Percentiles rank a stretch among this genome's conserved stretches.
These are phyloP conservation scores for Mycosphaerelloides madeirae DNA, from an alignment of 2,329 filamentous ascomycete genomes.

Conservation along the genomic window DNA sequence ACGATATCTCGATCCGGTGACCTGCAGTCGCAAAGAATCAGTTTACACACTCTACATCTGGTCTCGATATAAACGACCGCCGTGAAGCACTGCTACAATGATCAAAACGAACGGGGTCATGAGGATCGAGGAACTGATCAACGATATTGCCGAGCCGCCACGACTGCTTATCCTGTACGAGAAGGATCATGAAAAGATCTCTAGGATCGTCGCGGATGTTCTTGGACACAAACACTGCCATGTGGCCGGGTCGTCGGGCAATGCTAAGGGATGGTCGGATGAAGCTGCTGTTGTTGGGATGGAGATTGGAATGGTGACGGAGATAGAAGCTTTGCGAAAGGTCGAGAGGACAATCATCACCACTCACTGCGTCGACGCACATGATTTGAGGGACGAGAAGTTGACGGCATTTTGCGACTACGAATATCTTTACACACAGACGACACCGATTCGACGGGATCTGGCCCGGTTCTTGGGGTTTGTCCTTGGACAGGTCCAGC, in stretches of 20 bases:
- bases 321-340: slow-evolving; percentile 54
- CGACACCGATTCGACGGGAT: slow-evolving; percentile 68
- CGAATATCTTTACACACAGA: slow-evolving; percentile 76
- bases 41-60: slow-evolving; percentile 5
- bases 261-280: slow-evolving; percentile 52
- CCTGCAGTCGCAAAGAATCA: slow-evolving; percentile 17
- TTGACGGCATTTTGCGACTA: slow-evolving; percentile 70
- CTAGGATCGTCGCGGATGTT: slow-evolving; percentile 71
- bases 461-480: slow-evolving; percentile 75
- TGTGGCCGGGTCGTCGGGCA: slow-evolving; percentile 52
- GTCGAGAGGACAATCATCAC: slow-evolving; percentile 65
- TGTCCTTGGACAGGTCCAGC: slow-evolving; percentile 71
- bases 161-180: slow-evolving; percentile 59
- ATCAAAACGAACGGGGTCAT: slow-evolving; percentile 25
- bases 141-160: slow-evolving; percentile 29
- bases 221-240: slow-evolving; percentile 64
- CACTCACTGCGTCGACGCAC: slow-evolving; percentile 68
- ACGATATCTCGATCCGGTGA: slow-evolving; percentile 32
- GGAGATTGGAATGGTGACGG: slow-evolving; percentile 52
- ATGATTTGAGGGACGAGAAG: slow-evolving; percentile 52
- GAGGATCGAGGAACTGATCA: slow-evolving; percentile 31
- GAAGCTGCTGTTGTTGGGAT: slow-evolving; percentile 69
- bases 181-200: slow-evolving; percentile 66
- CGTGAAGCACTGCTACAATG: slow-evolving; percentile 15
- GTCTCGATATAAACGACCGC: slow-evolving; percentile 11